Evolutionary conservation across 176 grass and related monocot species (phyloP).

Genomic region (Olyra latifolia): DNA sequence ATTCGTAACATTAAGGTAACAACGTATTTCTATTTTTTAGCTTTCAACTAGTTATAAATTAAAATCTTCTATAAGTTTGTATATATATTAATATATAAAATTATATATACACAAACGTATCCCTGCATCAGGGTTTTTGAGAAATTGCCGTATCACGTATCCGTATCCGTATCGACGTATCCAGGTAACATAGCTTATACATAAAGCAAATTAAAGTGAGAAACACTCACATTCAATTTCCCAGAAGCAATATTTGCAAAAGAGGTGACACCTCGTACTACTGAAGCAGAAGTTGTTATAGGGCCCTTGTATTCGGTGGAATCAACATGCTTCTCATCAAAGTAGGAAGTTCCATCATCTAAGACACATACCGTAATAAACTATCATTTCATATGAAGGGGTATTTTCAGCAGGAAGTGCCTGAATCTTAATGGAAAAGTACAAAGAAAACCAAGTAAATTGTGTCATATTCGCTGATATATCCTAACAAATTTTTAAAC

Average conservation of each 20-base stretch:
- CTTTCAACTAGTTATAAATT: too few relatives aligned
- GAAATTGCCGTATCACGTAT: too few relatives aligned
- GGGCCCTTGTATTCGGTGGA: conserved; percentile 79
- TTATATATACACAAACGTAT: too few relatives aligned
- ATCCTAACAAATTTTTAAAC: neutral
- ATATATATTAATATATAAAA: too few relatives aligned
- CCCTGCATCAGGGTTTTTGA: too few relatives aligned
- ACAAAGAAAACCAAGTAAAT: conserved; percentile 13
- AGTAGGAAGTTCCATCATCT: conserved; percentile 94
- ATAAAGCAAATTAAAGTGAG: neutral
- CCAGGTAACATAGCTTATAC: too few relatives aligned
- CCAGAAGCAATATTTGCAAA: conserved; percentile 68
- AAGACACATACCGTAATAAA: conserved; percentile 22
- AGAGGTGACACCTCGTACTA: conserved; percentile 69
- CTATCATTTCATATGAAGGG: conserved; percentile 2
- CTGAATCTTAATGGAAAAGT: neutral
- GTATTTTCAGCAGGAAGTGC: neutral
- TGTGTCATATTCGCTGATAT: neutral
- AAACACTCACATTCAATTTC: conserved; percentile 73
- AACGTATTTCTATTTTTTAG: too few relatives aligned
- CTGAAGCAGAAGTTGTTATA: conserved; percentile 82
- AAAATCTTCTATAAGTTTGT: too few relatives aligned
- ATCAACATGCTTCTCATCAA: conserved; percentile 94
- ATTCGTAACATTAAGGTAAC: too few relatives aligned
- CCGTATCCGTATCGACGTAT: too few relatives aligned